These are phyloP conservation scores for Rhamnella rubrinervis DNA, from an alignment of 331 rosid species.

Conservation along the genomic window DNA sequence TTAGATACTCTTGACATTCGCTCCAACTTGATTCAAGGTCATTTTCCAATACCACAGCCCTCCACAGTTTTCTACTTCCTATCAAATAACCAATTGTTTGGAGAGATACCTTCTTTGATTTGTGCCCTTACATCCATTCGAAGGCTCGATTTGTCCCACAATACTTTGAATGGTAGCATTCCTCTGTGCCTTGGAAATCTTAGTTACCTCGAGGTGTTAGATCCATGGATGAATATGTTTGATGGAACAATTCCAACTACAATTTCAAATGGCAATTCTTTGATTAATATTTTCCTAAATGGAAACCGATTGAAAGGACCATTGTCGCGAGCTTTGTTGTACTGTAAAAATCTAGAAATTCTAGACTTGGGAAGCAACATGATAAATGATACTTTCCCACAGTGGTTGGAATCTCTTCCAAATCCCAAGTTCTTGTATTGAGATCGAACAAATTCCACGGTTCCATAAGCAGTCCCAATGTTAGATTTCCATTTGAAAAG, in stretches of 20 bases:
- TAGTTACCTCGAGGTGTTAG: background rate
- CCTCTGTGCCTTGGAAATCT: background rate
- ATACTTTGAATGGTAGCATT: no score
- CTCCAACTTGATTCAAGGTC: no score
- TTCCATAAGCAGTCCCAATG: background rate
- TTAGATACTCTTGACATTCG: no score
- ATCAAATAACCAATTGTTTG: no score
- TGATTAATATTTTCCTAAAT: background rate
- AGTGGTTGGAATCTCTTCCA: conserved; percentile 6
- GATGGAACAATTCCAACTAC: background rate
- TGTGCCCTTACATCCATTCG: no score
- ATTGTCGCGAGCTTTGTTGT: background rate
- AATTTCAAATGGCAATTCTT: background rate
- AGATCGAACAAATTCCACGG: background rate
- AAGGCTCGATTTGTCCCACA: no score
- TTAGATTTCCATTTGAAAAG: background rate
- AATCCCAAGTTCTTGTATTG: background rate
- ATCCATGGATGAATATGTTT: background rate
- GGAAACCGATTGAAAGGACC: conserved; percentile 8
- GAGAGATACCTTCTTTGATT: no score
- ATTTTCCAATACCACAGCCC: no score
- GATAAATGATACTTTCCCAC: background rate
- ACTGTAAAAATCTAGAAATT: background rate
- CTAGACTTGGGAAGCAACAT: conserved; percentile 9
- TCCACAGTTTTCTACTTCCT: no score